These are phyloP conservation scores for Daldinia caldariorum DNA, from an alignment of 495 filamentous ascomycete genomes.

Conservation along the genomic window DNA sequence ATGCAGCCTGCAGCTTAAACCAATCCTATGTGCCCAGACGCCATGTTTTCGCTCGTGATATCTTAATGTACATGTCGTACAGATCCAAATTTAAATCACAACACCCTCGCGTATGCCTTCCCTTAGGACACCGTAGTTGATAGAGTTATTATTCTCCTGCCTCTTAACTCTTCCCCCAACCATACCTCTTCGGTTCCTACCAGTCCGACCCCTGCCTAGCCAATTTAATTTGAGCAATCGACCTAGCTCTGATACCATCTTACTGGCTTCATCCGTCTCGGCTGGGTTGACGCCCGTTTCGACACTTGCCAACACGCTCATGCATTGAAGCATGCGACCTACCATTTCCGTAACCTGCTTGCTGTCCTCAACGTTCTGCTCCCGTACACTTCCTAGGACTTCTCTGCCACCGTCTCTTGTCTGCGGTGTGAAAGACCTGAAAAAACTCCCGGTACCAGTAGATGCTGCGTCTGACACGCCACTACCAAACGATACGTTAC, in stretches of 20 bases:
- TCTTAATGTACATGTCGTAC: too few relatives aligned
- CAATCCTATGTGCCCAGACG: neutral
- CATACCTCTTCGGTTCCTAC: constrained; percentile 87
- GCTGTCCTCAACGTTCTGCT: constrained; percentile 70
- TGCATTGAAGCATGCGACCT: constrained; percentile 94
- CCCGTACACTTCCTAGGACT: constrained; percentile 48
- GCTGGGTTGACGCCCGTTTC: constrained; percentile 45
- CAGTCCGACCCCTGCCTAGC: constrained; percentile 89
- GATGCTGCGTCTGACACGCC: constrained; percentile 50
- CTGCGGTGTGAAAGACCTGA: constrained; percentile 64
- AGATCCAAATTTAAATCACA: constrained; percentile 33
- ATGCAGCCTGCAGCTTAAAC: neutral
- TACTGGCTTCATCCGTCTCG: constrained; percentile 72
- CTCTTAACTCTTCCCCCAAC: constrained; percentile 64
- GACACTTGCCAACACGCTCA: constrained; percentile 85
- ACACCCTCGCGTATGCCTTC: constrained; percentile 45
- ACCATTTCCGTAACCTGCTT: constrained; percentile 93
- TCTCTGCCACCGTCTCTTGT: constrained; percentile 50
- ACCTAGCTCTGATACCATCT: constrained; percentile 81
- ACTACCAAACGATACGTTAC: constrained; percentile 80
- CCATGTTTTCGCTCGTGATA: neutral
- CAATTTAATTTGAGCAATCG: constrained; percentile 94
- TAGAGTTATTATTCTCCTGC: constrained; percentile 41
- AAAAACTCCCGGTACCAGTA: constrained; percentile 59
- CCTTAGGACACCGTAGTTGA: constrained; percentile 25